Conservation (phyloP, 352 stramenopile genomes). For the Globisporangium rhizosaccharum region DNA sequence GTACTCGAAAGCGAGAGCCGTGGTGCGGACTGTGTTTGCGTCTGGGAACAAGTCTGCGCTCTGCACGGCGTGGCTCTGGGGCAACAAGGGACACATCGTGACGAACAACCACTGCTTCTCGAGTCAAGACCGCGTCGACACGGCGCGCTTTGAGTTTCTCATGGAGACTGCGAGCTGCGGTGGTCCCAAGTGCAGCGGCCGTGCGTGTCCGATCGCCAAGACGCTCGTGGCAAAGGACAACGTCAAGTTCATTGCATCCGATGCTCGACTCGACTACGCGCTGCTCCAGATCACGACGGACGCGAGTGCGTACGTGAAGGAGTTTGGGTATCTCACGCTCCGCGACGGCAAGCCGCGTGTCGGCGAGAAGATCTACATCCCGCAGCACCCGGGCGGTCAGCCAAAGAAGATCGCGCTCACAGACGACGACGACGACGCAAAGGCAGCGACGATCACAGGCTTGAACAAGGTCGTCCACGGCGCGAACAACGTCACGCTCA, state of each 20-base stretch:
- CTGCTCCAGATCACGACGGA: conserved; percentile 20
- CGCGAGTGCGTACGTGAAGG: conserved; percentile 14
- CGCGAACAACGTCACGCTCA: conserved; percentile 8
- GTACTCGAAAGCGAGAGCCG: conserved; percentile 18
- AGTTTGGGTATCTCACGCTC: conserved; percentile 27
- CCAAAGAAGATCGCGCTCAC: conserved; percentile 28
- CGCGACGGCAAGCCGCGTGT: conserved; percentile 12
- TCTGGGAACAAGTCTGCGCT: conserved; percentile 8
- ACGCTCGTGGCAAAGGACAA: conserved; percentile 16
- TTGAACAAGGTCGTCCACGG: conserved; percentile 13
- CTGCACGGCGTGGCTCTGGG: conserved; percentile 29
- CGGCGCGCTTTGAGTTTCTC: conserved; percentile 15
- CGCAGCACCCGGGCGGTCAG: conserved; percentile 23
- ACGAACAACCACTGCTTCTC: conserved; percentile 50
- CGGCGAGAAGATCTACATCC: conserved; percentile 30
- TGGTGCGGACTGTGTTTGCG: conserved; percentile 17
- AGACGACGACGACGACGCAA: conserved; percentile 33
- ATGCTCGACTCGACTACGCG: conserved; percentile 24
- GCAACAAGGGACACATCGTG: conserved; percentile 31
- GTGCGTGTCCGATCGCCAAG: conserved; percentile 8
- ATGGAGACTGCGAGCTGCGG: not conserved
- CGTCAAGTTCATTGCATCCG: conserved; percentile 25
- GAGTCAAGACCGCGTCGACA: conserved; percentile 18
- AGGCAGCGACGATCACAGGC: conserved; percentile 21
- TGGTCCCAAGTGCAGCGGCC: not conserved